Conservation (phyloP, 768 basidiomycete genomes). For the Leucosporidium yakuticum region DNA sequence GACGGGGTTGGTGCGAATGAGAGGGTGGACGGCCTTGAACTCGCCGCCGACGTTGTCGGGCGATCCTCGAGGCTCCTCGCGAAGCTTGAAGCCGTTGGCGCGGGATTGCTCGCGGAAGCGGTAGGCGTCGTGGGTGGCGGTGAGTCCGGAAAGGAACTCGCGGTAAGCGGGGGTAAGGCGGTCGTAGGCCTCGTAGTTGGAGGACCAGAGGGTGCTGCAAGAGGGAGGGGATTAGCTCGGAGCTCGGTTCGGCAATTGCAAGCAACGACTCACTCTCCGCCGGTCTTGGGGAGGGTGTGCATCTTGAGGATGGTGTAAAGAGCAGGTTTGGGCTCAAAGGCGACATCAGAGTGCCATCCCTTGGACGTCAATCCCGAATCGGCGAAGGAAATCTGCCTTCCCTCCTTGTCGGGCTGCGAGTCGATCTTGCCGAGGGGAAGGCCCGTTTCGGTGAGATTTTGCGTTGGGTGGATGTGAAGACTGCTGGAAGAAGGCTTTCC, state of each 20-base stretch:
- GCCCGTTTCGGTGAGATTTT: constrained; percentile 39
- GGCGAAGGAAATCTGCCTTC: constrained; percentile 36
- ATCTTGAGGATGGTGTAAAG: constrained; percentile 43
- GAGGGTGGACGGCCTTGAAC: constrained; percentile 41
- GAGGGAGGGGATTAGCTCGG: not conserved
- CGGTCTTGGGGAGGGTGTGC: constrained; percentile 41
- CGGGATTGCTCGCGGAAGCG: constrained; percentile 42
- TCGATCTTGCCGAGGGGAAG: constrained; percentile 42
- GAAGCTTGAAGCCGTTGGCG: constrained; percentile 39
- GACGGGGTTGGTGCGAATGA: constrained; percentile 43
- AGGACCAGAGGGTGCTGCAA: constrained; percentile 38
- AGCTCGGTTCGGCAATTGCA: too few relatives aligned
- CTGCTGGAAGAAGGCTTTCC: constrained; percentile 40
- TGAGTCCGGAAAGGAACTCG: constrained; percentile 41
- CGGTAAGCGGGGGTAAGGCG: constrained; percentile 40
- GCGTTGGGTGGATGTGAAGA: constrained; percentile 42
- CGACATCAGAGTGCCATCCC: constrained; percentile 38
- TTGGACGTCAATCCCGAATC: constrained; percentile 17
- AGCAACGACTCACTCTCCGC: constrained; percentile 12
- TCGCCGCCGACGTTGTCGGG: constrained; percentile 43
- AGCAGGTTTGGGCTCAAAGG: constrained; percentile 43
- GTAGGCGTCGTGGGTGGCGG: constrained; percentile 42
- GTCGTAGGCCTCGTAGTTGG: constrained; percentile 41
- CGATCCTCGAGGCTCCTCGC: constrained; percentile 39
- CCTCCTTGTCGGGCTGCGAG: constrained; percentile 23